Base-by-base conservation (phyloP, 2,329 filamentous ascomycete genomes). In the Trichoderma sp. region DNA sequence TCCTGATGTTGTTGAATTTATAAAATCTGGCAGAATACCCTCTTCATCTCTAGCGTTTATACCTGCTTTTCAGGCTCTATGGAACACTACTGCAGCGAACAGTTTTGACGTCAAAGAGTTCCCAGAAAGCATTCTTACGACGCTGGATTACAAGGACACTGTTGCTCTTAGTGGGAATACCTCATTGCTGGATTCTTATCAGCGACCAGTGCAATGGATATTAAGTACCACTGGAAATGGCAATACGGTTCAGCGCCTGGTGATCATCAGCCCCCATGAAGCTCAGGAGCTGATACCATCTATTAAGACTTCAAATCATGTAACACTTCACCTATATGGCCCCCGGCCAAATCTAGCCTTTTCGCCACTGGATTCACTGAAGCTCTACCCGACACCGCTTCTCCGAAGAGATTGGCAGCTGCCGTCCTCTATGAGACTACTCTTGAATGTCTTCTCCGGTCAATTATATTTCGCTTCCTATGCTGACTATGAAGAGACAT, bases 271-370 rank as follows among this genome's bases (percentile, higher is more conserved):
- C 30, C 70, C 71, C 3, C 68, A 43, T 32, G 90, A 92, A 71
- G 89, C 86, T 0, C 81, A 91, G 3, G 16, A 76, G 2, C 76
- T 91, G 0, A 71, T 87, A 0, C 72, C 78, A 0, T 6, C 49
- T 0, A 83, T 91, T 2, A 65, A 71, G 1, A 26, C 58, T 0
- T 82, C 77, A 0, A 67, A 70, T 0, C 55, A 71, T 4, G 82
- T 84, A 0, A 74, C 76, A 0, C 73, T 91, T 56, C 84, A 86
- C 72, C 51, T 87, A 0, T 90, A 89, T 69, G 73, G 83, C 1
- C 81, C 87, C 1, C 80, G 84, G 0, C 59, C 63, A 13, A 72
- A 63, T 16, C 49, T 52, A 10, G 51, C 30, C 6, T 66, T 32
- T 14, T 16, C 43, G n/a, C 21, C 59, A 3, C 13, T 61, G 4